These are phyloP conservation scores for Dothidotthia symphoricarpi DNA, from an alignment of 2,329 filamentous ascomycete species.

Conservation along the genomic window DNA sequence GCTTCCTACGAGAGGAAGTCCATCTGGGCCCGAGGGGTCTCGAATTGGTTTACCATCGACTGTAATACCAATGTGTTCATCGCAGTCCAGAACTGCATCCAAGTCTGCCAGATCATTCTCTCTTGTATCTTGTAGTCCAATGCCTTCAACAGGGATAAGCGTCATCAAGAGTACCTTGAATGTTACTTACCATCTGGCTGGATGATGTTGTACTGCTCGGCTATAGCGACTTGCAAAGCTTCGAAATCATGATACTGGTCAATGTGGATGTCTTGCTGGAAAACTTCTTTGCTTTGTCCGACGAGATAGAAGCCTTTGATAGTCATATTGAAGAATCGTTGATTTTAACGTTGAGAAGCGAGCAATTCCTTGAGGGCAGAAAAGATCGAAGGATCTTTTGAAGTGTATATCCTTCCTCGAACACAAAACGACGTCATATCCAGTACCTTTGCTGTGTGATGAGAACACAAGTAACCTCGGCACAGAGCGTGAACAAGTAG, in stretches of 20 bases:
- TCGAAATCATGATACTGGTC: constrained; percentile 17
- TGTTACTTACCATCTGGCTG: too few species aligned
- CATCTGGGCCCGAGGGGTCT: constrained; percentile 10
- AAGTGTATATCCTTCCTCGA: too few species aligned
- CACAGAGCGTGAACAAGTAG: too few species aligned
- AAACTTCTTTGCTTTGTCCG: constrained; percentile 13
- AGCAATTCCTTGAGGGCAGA: too few species aligned
- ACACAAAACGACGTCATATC: too few species aligned
- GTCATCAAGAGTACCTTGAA: background rate
- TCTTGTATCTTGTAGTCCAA: constrained; percentile 13
- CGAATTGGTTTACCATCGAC: constrained; percentile 11
- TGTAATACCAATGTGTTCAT: constrained; percentile 10
- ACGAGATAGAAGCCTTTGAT: constrained; percentile 17
- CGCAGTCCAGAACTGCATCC: constrained; percentile 14
- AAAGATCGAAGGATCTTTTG: too few species aligned
- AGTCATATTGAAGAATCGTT: constrained; percentile 11
- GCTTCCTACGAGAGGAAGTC: constrained; percentile 14
- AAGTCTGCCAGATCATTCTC: constrained; percentile 10
- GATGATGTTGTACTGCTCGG: constrained; percentile 17
- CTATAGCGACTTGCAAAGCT: constrained; percentile 13
- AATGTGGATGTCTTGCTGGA: constrained; percentile 15
- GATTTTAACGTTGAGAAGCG: too few species aligned
- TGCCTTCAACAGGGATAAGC: constrained; percentile 1
- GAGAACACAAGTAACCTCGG: too few species aligned
- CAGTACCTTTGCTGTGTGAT: too few species aligned